Base-by-base conservation (phyloP, 495 filamentous ascomycete genomes). In the Aspergillus incahuasiensis region DNA sequence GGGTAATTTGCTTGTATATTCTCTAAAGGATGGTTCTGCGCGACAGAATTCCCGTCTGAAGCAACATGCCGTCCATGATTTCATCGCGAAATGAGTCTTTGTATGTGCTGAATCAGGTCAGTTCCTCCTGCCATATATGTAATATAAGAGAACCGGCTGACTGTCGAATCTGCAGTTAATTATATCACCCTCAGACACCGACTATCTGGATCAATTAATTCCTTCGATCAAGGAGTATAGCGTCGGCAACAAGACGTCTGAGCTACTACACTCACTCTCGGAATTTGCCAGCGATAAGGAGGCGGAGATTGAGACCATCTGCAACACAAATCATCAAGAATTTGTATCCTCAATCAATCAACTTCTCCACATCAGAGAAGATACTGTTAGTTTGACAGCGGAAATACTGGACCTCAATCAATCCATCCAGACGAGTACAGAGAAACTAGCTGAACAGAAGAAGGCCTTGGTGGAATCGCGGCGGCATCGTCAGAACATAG, bases 131-230 rank as follows among this genome's bases (percentile, higher is more conserved):
- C 25, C 12, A 38, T 12, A 21, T 22, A 39, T 19, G 6, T 7
- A 38, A 6, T 5, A 41, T 7, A 21, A 7, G 2, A 35, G 6
- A 21, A 3, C 15, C n/a, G 25, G 22, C 55, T 63, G 48, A 61
- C 54, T n/a, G 21, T 7, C 3, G 11, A 19, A 0, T 21, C 42
- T 30, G n/a, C 54, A 97, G 89, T 91, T 97, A 61, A 88, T 96
- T 54, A 86, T 95, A 62, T 89, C 91, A 13, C 85, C 92, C 19
- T 92, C 90, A 6, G 95, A 97, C 57, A 82, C 84, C 53, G 94
- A 99, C 57, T 96, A 96, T 63, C 85, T 97, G 51, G 92, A 97
- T 64, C 94, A 96, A 67, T 74, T 97, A 49, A 92, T 97, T 19
- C 90, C 91, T 13, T 90, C 91, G 0, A 87, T 99, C 43, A 90